Conservation (phyloP, 495 filamentous ascomycete species). For the Glarea lozoyensis region DNA sequence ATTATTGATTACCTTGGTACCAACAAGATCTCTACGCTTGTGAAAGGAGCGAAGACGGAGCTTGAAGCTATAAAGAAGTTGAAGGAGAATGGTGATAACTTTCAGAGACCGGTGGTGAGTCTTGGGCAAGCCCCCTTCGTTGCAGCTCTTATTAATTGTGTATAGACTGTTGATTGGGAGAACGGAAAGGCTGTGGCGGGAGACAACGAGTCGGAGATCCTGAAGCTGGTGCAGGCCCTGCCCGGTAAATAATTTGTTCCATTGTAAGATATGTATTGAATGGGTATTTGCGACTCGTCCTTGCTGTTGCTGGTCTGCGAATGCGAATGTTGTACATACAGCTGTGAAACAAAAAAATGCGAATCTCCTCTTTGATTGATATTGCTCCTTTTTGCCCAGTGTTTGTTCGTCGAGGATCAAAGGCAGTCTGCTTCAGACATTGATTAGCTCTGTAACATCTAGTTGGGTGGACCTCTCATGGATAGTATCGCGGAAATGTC, state of each 20-base stretch:
- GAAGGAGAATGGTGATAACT: slow-evolving; percentile 44
- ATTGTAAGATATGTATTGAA: slow-evolving; percentile 3
- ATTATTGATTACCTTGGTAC: slow-evolving; percentile 78
- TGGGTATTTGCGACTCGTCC: slow-evolving; percentile 3
- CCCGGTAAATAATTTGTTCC: slow-evolving; percentile 33
- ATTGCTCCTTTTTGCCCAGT: background rate
- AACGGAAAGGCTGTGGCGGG: slow-evolving; percentile 74
- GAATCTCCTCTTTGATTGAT: background rate
- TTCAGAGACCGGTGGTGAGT: slow-evolving; percentile 66
- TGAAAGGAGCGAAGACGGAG: slow-evolving; percentile 61
- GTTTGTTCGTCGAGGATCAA: background rate
- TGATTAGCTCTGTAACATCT: background rate
- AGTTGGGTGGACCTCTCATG: background rate
- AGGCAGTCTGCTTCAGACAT: background rate
- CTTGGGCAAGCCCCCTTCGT: too few species aligned
- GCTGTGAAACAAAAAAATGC: background rate
- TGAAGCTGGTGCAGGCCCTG: slow-evolving; percentile 61
- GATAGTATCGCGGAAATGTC: too few species aligned
- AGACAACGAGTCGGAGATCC: slow-evolving; percentile 73
- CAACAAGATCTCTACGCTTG: slow-evolving; percentile 45
- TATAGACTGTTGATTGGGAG: slow-evolving; percentile 86
- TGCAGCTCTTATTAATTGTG: too few species aligned
- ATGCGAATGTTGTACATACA: background rate
- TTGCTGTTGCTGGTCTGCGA: background rate
- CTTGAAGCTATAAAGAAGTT: slow-evolving; percentile 72